These are phyloP conservation scores for Escovopsis sp. DNA, from an alignment of 2,329 filamentous ascomycete genomes.

Conservation along the genomic window DNA sequence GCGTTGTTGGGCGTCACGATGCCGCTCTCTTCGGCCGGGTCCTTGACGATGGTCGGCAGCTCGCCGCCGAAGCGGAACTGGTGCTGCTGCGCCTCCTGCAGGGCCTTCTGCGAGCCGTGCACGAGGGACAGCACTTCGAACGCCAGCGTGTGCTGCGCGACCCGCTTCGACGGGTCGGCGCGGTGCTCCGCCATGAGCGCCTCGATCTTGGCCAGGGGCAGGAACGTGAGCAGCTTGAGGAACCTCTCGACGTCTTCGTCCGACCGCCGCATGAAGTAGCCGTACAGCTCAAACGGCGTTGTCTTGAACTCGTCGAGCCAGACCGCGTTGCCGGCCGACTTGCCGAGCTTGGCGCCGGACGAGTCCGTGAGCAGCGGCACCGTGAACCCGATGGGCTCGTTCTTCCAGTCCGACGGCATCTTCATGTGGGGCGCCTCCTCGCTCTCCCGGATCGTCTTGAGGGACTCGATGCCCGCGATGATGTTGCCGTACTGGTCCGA, in stretches of 20 bases:
- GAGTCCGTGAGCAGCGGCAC: conserved; percentile 79
- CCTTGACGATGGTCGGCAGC: conserved; percentile 16
- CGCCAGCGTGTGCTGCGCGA: conserved; percentile 73
- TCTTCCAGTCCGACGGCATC: conserved; percentile 27
- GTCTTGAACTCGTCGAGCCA: conserved; percentile 83
- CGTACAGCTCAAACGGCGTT: conserved; percentile 70
- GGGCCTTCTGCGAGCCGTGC: conserved; percentile 54
- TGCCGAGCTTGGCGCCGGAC: conserved; percentile 82
- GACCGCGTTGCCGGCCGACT: conserved; percentile 83
- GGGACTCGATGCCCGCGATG: conserved; percentile 69
- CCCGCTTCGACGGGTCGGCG: conserved; percentile 51
- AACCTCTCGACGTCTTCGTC: conserved; percentile 72
- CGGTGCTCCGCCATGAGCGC: conserved; percentile 53
- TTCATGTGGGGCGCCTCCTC: conserved; percentile 30
- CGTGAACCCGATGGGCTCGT: conserved; percentile 70
- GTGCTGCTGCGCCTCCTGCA: conserved; percentile 44
- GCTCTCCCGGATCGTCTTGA: conserved; percentile 56
- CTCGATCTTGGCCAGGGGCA: conserved; percentile 56
- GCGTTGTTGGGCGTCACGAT: conserved; percentile 31
- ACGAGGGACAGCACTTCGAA: conserved; percentile 67
- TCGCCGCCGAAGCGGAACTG: conserved; percentile 30
- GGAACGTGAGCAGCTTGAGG: conserved; percentile 80
- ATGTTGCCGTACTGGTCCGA: conserved; percentile 97
- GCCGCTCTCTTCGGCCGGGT: conserved; percentile 15
- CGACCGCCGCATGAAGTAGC: conserved; percentile 73